Evolutionary conservation across 1,284 basidiomycete genomes (phyloP).

Genomic region (Ceratobasidium sp.): DNA sequence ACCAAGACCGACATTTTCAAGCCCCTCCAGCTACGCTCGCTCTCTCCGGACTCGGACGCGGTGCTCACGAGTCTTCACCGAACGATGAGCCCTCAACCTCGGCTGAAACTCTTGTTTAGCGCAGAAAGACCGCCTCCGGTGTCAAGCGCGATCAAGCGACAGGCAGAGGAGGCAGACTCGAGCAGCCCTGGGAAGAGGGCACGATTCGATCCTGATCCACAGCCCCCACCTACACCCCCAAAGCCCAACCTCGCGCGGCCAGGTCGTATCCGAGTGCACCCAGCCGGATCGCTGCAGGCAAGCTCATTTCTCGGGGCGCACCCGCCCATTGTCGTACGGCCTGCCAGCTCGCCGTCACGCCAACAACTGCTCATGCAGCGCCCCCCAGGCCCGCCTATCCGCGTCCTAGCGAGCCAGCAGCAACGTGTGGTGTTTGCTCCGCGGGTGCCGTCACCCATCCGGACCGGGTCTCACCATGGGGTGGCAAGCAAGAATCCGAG

Average conservation of each 20-base stretch:
- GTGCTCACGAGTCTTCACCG: constrained; percentile 17
- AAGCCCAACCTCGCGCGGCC: not conserved
- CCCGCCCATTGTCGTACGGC: constrained; percentile 33
- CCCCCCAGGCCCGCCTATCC: constrained; percentile 28
- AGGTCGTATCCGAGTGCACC: constrained; percentile 28
- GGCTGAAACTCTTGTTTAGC: not conserved
- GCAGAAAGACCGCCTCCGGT: constrained; percentile 23
- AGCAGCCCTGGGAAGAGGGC: constrained; percentile 26
- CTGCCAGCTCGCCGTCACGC: constrained; percentile 12
- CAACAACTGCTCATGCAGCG: constrained; percentile 33
- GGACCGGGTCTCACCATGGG: constrained; percentile 21
- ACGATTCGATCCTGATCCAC: constrained; percentile 23
- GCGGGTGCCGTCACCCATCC: constrained; percentile 26
- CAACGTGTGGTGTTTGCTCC: constrained; percentile 7
- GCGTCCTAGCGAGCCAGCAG: constrained; percentile 20
- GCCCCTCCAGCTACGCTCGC: constrained; percentile 12
- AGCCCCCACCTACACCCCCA: constrained; percentile 22
- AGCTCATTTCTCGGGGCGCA: constrained; percentile 14
- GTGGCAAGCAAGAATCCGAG: not conserved
- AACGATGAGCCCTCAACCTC: not conserved
- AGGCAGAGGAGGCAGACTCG: not conserved
- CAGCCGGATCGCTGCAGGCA: constrained; percentile 11
- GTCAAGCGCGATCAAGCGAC: constrained; percentile 33
- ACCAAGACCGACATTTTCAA: constrained; percentile 2
- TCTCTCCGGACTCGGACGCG: constrained; percentile 30